Conservation (phyloP, 2,329 filamentous ascomycete genomes). For the Beauveria varroae region DNA sequence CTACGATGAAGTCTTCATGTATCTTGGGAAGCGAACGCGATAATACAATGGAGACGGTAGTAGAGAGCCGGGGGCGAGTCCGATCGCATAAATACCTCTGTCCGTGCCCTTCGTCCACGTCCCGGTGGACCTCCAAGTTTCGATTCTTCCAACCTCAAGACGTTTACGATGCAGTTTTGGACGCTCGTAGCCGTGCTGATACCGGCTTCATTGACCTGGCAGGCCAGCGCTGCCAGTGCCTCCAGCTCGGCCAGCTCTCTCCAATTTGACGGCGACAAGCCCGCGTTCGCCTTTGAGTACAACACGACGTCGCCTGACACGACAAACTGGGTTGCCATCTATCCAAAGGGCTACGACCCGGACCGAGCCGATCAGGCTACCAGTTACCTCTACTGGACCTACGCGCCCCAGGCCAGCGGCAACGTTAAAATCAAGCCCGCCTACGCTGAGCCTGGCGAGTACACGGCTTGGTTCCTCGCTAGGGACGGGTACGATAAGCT, state of each 20-base stretch:
- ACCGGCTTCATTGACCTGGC: neutral
- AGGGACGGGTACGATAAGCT: conserved; percentile 1
- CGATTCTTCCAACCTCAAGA: neutral
- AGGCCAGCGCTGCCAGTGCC: neutral
- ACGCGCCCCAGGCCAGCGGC: conserved; percentile 15
- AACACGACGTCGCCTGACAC: conserved; percentile 12
- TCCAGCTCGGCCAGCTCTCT: neutral
- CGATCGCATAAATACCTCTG: neutral
- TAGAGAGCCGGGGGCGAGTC: neutral
- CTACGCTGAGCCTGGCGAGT: neutral
- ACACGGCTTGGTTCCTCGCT: conserved; percentile 3
- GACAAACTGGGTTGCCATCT: conserved; percentile 21
- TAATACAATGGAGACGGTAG: neutral
- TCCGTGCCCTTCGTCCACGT: neutral
- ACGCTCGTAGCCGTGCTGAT: neutral
- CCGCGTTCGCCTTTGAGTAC: conserved; percentile 17
- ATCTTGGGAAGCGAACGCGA: too few relatives aligned
- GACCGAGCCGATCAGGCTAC: conserved; percentile 10
- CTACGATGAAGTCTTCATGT: neutral
- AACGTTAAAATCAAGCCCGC: conserved; percentile 11
- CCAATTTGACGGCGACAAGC: neutral
- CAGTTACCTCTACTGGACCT: conserved; percentile 18
- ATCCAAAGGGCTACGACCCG: conserved; percentile 16
- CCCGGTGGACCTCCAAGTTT: neutral
- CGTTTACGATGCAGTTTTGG: neutral